Evolutionary conservation across 805 yeast species (phyloP), one percentile per base, ranked within the genome.

Genomic region (Lachancea sp.): DNA sequence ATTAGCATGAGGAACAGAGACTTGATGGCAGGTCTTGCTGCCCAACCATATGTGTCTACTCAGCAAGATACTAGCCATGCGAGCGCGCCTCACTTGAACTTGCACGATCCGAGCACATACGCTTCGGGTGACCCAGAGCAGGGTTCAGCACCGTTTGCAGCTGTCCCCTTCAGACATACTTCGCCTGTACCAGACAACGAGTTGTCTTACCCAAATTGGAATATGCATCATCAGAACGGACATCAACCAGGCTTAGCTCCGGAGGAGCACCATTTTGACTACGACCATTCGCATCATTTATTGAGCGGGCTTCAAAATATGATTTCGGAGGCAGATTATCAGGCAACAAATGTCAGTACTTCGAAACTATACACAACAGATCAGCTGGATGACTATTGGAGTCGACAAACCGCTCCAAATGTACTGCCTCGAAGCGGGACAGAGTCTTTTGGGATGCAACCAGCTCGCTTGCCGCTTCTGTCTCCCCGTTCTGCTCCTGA

Each of bases 371-470:
- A 57, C 35, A 63, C 65, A 3, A 62, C 58, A 2, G 71, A 56
- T 58, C 67, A 63, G 63, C 56, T 68, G 27, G 67, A 63, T 46
- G 58, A 55, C 35, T 63, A 60, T 46, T 63, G 67, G 67, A 51
- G 45, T 18, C 37, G 38, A 2, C 40, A 39, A 18, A 44, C 27
- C 15, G 38, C 25, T 13, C 35, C 47, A 9, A 36, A 38, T n/a
- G 11, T 31, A 13, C 12, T 30, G 12, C 9, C 38, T 13, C 36
- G 38, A 10, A 11, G 16, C 5, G 34, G 13, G 15, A 26, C 30
- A n/a, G 29, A 25, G 11, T 22, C 25, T 29, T 19, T 11, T 17
- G 18, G 29, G 7, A 13, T 20, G 13, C 42, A 26, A 11, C 36
- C 46, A 3, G n/a, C 46, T 27, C 20, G 26, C 7, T n/a, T 38